A percentile compares a stretch with the other conserved stretches of the same genome.
Evolutionary conservation across 768 basidiomycete species (phyloP).

Genomic region (Suillus subalutaceus): DNA sequence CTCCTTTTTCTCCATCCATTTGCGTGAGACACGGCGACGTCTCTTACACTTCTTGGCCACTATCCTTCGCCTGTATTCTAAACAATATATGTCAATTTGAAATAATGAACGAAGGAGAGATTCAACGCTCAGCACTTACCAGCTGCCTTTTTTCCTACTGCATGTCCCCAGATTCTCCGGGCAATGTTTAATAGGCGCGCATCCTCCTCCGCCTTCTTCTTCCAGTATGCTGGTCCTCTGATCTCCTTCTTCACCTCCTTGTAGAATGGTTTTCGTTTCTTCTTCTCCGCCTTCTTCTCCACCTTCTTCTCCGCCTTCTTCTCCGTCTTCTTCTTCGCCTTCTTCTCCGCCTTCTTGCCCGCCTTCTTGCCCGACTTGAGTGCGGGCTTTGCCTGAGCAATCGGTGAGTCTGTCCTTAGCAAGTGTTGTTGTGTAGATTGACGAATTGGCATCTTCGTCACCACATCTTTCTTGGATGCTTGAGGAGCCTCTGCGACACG

Average conservation of each 20-base stretch:
- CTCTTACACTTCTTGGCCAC: background rate
- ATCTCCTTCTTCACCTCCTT: background rate
- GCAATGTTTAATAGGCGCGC: background rate
- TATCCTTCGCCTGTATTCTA: background rate
- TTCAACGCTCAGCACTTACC: background rate
- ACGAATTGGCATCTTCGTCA: background rate
- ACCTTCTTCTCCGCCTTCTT: background rate
- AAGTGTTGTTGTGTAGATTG: background rate
- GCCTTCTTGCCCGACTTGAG: background rate
- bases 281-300: background rate
- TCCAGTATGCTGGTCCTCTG: background rate
- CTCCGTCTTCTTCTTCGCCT: background rate
- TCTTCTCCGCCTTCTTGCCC: background rate
- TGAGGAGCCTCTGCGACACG: background rate
- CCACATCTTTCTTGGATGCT: background rate
- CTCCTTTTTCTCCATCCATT: background rate
- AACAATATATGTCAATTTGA: background rate
- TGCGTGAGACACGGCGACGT: background rate
- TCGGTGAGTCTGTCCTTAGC: background rate
- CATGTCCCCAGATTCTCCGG: background rate
- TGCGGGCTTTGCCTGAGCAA: background rate
- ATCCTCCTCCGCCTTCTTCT: background rate
- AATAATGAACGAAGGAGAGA: background rate
- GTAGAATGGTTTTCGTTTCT: background rate
- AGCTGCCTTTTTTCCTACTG: background rate